Evolutionary conservation across 106 monocot genomes (phyloP), one percentile per base, ranked within the genome.

Genomic region (Hemerocallis citrina): DNA sequence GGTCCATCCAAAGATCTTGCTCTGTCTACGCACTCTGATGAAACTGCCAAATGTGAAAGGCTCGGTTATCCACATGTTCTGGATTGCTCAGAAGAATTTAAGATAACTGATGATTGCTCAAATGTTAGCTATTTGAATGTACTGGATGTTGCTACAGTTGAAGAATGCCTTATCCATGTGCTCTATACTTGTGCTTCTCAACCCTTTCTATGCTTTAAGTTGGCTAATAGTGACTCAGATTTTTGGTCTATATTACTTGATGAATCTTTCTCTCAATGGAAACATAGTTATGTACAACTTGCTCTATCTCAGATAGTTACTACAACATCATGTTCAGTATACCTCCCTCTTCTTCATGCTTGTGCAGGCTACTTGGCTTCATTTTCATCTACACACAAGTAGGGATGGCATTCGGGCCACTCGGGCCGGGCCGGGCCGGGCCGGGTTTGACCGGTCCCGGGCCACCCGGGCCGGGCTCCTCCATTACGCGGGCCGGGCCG

Each of bases 161-260:
- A 96, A 82, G 96, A 96, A 82, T 84, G 82, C 29, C 66, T 96
- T 70, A 72, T 96, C 30, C 96, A 96, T 84, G 64, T 96, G 36
- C 76, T 96, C 1, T 96, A 84, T 84, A 84, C 84, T 62, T 91
- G 87, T 74, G 81, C 84, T 32, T 81, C 84, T 61, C 76, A 96
- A 71, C 84, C 90, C 79, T 30, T 39, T 46, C 36, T 82, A 23
- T 96, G 91, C 69, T 65, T 35, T 54, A 91, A 79, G 46, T 72
- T 91, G 75, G 76, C 79, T 64, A 81, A 87, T 19, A 85, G 56
- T 70, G 70, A 57, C 52, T 74, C 79, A 61, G 74, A 85, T 61
- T 76, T 96, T 56, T 91, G 75, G 72, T 84, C 77, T 55, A 22
- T 79, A 28, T 74, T 96, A 67, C 91, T 96, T 55, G 84, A 91